Evolutionary conservation across 1,139 yeast genomes (phyloP), one percentile per base, ranked within the genome.

Genomic region (Taiozyma sp.): DNA sequence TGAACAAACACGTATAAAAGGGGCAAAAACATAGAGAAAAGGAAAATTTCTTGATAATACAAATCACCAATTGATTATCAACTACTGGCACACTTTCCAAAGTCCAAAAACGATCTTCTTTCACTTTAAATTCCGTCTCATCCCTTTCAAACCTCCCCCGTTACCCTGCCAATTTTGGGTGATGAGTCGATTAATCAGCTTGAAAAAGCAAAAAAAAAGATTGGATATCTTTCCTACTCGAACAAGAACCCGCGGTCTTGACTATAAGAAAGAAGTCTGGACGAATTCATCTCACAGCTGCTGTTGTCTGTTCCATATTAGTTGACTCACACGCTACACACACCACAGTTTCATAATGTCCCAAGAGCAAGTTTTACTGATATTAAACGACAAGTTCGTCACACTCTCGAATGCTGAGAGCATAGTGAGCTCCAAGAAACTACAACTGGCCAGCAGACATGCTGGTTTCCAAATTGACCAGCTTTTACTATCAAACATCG

Each of bases 341-440:
- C 59, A 3, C 56, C n/a, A 34, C 19, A 34, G n/a, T 34, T 34
- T 2, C 19, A n/a, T 6, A 16, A 37, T 37, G 41, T 19, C 41
- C 7, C 41, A 37, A 37, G 41, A 37, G 19, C 41, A 54, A 53
- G 58, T 61, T n/a, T 51, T 62, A 14, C 54, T 62, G 4, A 54
- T 62, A 37, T 48, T 62, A n/a, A 54, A 58, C 49, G 58, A 61
- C 44, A 50, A 48, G 16, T 56, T 62, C 44, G 64, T 62, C 34
- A 54, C 59, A 1, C 46, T 54, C 1, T 53, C 62, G 9, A 56
- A 55, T 11, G 65, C 64, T n/a, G 61, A 56, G 39, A 13, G 32
- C 7, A 51, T 55, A n/a, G 46, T 62, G 6, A 28, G 49, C 4
- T 22, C 45, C 13, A 57, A 58, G 50, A 62, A 57, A 45, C 40